These are phyloP conservation scores for Clarireedia paspali DNA, from an alignment of 2,329 filamentous ascomycete species.

Conservation along the genomic window DNA sequence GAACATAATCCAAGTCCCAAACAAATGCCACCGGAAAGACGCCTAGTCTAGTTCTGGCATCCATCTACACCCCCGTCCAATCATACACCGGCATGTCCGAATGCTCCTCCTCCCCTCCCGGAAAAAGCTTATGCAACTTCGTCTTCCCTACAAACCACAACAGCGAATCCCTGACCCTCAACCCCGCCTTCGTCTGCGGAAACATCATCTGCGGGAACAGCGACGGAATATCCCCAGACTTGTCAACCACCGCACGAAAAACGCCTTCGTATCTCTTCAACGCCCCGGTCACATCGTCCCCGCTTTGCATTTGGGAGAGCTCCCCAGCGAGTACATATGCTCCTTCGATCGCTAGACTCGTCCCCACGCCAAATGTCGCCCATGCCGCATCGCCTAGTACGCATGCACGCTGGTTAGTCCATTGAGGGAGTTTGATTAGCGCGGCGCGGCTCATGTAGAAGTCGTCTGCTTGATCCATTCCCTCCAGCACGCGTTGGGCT, in stretches of 20 bases:
- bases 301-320: constrained; percentile 24
- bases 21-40: too few species aligned
- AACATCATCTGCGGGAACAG: constrained; percentile 32
- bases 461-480: constrained; percentile 30
- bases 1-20: too few species aligned
- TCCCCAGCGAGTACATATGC: constrained; percentile 42
- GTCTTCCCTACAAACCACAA: constrained; percentile 32
- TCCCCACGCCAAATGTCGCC: constrained; percentile 36
- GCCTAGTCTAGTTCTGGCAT: too few species aligned
- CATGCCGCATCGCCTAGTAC: constrained; percentile 48
- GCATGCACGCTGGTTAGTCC: constrained; percentile 34
- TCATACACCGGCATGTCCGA: constrained; percentile 34
- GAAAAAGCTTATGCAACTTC: constrained; percentile 28
- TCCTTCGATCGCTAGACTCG: constrained; percentile 32
- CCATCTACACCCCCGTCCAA: neutral
- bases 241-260: constrained; percentile 26
- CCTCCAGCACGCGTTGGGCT: constrained; percentile 31
- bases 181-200: constrained; percentile 38
- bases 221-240: constrained; percentile 26
- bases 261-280: constrained; percentile 31
- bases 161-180: constrained; percentile 37
- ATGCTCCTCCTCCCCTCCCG: constrained; percentile 27
- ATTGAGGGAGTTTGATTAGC: constrained; percentile 34
- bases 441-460: constrained; percentile 35
- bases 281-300: constrained; percentile 28